Conservation (phyloP, 495 filamentous ascomycete species). For the Neurospora sp. region DNA sequence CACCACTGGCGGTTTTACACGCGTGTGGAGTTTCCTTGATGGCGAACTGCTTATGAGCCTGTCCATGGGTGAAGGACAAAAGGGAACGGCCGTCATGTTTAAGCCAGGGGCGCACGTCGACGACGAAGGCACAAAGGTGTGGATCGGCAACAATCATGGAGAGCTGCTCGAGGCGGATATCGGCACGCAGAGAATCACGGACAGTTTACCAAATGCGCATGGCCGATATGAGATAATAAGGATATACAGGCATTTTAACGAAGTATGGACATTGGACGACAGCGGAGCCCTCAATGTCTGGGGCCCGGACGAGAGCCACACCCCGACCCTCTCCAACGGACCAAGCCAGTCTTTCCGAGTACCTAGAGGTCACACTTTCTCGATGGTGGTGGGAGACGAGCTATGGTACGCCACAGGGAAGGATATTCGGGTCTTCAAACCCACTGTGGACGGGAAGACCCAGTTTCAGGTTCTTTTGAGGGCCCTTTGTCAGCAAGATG, state of each 20-base stretch:
- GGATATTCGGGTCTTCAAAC: conserved; percentile 75
- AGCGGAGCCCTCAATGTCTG: conserved; percentile 81
- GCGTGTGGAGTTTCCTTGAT: conserved; percentile 75
- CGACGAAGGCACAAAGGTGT: conserved; percentile 75
- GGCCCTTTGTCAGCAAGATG: conserved; percentile 52
- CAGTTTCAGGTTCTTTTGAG: conserved; percentile 63
- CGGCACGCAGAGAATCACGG: conserved; percentile 51
- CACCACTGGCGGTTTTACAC: conserved; percentile 72
- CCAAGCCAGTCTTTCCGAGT: conserved; percentile 57
- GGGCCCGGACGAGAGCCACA: conserved; percentile 66
- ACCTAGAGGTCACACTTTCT: conserved; percentile 75
- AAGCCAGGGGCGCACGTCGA: conserved; percentile 64
- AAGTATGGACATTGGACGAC: conserved; percentile 93
- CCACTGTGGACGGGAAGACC: conserved; percentile 50
- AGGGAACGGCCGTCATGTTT: conserved; percentile 71
- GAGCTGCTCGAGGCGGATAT: conserved; percentile 87
- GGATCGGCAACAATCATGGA: conserved; percentile 80
- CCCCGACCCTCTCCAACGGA: conserved; percentile 59
- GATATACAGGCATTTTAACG: conserved; percentile 75
- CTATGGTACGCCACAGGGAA: conserved; percentile 87
- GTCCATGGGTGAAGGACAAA: conserved; percentile 67
- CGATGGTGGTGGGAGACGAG: conserved; percentile 66
- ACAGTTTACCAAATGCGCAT: conserved; percentile 60
- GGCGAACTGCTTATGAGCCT: conserved; percentile 74
- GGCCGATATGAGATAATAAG: conserved; percentile 73